Percentiles rank a stretch among this genome's conserved stretches.
Conservation (phyloP, 1,284 basidiomycete species). For the Mycena sp. region DNA sequence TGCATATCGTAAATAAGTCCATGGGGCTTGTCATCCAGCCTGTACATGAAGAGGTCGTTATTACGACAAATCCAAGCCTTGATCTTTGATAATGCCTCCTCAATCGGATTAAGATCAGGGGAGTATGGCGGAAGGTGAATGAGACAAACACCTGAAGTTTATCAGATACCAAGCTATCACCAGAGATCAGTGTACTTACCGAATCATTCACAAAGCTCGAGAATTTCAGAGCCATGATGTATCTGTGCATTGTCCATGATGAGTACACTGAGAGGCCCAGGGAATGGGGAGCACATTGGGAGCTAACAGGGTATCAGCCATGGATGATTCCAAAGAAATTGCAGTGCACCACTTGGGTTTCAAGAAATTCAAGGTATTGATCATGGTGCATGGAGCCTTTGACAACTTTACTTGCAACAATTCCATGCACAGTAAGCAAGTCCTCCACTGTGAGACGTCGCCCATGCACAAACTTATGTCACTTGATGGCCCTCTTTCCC, state of each 20-base stretch:
- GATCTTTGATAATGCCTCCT: constrained; percentile 17
- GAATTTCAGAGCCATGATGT: too few species aligned
- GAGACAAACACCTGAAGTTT: constrained; percentile 35
- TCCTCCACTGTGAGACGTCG: too few species aligned
- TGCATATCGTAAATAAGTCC: constrained; percentile 32
- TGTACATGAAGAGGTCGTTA: constrained; percentile 1
- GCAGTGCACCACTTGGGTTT: constrained; percentile 33
- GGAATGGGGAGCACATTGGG: constrained; percentile 35
- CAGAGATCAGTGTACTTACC: constrained; percentile 28
- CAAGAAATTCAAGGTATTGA: constrained; percentile 34
- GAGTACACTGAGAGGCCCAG: too few species aligned
- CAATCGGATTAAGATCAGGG: constrained; percentile 41
- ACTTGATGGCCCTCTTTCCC: not conserved
- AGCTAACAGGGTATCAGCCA: too few species aligned
- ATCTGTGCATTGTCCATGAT: too few species aligned
- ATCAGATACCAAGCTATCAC: too few species aligned
- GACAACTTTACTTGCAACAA: constrained; percentile 33
- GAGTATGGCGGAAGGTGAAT: constrained; percentile 45
- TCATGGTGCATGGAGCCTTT: constrained; percentile 41
- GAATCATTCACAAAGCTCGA: constrained; percentile 36
- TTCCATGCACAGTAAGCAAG: too few species aligned
- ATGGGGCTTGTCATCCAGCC: constrained; percentile 6
- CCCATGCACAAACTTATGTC: too few species aligned
- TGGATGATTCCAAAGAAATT: not conserved
- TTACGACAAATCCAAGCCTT: constrained; percentile 13